Evolutionary conservation across 169 alveolate species (phyloP).

Genomic region (Plasmodium gonderi): DNA sequence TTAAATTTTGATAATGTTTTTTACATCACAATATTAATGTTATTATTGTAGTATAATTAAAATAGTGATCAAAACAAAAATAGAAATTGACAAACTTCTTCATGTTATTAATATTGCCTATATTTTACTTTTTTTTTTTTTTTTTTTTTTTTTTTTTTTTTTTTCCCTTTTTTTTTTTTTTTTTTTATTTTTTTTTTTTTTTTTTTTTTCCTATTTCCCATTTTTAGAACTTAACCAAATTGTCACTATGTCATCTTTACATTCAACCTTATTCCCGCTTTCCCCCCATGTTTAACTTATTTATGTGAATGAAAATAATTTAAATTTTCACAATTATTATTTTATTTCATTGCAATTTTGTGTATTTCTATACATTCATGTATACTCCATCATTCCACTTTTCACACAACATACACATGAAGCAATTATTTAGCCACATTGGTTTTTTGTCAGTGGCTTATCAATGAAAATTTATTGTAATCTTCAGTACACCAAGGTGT

Average conservation of each 20-base stretch:
- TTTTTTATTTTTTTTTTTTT: neutral
- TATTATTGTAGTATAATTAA: slow-evolving; percentile 32
- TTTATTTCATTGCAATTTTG: neutral
- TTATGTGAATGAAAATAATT: slow-evolving; percentile 22
- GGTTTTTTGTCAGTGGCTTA: neutral
- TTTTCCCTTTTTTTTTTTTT: neutral
- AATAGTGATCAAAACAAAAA: slow-evolving; percentile 12
- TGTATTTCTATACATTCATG: no score
- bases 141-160: no score
- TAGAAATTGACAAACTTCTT: neutral
- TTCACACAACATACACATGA: neutral
- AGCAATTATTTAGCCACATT: neutral
- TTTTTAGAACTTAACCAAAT: neutral
- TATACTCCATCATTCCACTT: neutral
- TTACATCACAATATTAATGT: neutral
- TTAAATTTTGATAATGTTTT: slow-evolving; percentile 9
- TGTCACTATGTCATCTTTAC: neutral
- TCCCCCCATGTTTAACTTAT: neutral
- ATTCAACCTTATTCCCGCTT: neutral
- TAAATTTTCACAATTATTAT: slow-evolving; percentile 15
- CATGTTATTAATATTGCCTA: neutral
- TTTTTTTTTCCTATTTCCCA: neutral
- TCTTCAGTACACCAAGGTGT: neutral
- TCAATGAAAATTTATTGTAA: neutral
- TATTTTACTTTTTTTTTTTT: neutral